Evolutionary conservation across 139 green algal genomes (phyloP).

Genomic region (Chlamydomonas applanata): DNA sequence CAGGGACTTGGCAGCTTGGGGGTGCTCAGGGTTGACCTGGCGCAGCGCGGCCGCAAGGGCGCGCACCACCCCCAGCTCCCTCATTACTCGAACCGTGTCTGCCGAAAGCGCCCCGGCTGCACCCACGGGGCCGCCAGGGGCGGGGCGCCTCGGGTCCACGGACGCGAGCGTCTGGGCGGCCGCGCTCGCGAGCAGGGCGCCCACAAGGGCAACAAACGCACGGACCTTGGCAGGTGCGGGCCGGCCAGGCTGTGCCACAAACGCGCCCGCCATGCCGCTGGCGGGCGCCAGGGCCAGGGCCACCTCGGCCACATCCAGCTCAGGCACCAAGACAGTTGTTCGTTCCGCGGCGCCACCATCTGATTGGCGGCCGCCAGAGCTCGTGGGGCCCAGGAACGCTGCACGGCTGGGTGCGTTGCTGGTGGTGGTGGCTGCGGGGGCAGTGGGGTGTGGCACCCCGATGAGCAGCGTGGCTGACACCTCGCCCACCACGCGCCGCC

Average conservation of each 20-base stretch:
- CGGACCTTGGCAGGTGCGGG: slow-evolving; percentile 52
- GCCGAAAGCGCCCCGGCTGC: slow-evolving; percentile 29
- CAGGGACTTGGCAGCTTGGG: slow-evolving; percentile 50
- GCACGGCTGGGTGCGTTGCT: background rate
- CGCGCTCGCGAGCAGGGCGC: slow-evolving; percentile 9
- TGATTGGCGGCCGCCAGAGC: background rate
- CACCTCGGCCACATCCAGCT: slow-evolving; percentile 4
- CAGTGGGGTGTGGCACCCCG: background rate
- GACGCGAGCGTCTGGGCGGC: slow-evolving; percentile 3
- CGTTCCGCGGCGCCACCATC: background rate
- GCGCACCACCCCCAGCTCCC: slow-evolving; percentile 57
- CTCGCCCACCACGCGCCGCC: slow-evolving; percentile 73
- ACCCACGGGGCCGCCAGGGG: background rate
- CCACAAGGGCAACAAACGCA: slow-evolving; percentile 50
- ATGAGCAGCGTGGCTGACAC: slow-evolving; percentile 56
- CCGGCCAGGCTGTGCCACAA: slow-evolving; percentile 25
- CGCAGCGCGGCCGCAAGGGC: slow-evolving; percentile 60
- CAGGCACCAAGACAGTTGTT: background rate
- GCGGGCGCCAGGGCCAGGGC: slow-evolving; percentile 12
- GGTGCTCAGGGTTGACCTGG: slow-evolving; percentile 63
- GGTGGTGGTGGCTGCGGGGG: background rate
- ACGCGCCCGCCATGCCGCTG: slow-evolving; percentile 21
- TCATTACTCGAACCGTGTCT: slow-evolving; percentile 77
- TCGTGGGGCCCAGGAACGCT: background rate
- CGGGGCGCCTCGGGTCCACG: background rate